Evolutionary conservation across 176 grass and related monocot species (phyloP).

Genomic region (Secale cereale): DNA sequence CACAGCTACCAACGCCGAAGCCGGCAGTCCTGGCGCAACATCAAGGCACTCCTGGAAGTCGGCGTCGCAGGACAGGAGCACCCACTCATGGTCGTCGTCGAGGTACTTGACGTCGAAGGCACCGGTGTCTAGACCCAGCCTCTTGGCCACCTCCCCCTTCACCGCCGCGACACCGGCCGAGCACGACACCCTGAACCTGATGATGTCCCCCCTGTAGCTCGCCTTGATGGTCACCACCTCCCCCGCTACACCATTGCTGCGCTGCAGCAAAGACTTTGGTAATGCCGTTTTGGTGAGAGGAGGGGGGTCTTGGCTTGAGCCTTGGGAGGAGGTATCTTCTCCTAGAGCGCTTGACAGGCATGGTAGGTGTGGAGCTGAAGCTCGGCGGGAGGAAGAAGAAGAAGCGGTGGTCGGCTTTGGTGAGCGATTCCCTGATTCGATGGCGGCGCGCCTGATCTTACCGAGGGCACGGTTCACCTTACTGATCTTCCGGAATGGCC

Average conservation of each 20-base stretch:
- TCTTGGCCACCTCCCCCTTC: slow-evolving; percentile 55
- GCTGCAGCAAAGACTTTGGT: neutral
- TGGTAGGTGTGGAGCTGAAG: neutral
- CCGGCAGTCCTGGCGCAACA: slow-evolving; percentile 12
- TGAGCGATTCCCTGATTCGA: slow-evolving; percentile 51
- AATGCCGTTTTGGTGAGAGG: neutral
- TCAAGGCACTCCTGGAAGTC: slow-evolving; percentile 91
- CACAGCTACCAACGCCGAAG: rapidly evolving
- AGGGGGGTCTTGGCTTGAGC: slow-evolving; percentile 54
- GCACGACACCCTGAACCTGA: slow-evolving; percentile 65
- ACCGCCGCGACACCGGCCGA: slow-evolving; percentile 29
- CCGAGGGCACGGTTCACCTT: slow-evolving; percentile 73
- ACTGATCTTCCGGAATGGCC: slow-evolving; percentile 89
- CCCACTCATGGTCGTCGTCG: slow-evolving; percentile 88
- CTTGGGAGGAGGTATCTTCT: slow-evolving; percentile 49
- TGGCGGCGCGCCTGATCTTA: slow-evolving; percentile 73
- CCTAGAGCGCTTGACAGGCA: slow-evolving; percentile 19
- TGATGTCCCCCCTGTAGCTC: slow-evolving; percentile 59
- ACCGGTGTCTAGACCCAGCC: slow-evolving; percentile 53
- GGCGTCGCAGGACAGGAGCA: slow-evolving; percentile 62
- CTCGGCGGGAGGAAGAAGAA: neutral
- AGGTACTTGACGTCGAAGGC: slow-evolving; percentile 83
- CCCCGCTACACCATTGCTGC: neutral
- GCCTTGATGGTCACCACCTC: slow-evolving; percentile 68
- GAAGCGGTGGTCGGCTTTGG: neutral